Base-by-base conservation (phyloP, 768 basidiomycete genomes). In the Leccinum rimulosum region DNA sequence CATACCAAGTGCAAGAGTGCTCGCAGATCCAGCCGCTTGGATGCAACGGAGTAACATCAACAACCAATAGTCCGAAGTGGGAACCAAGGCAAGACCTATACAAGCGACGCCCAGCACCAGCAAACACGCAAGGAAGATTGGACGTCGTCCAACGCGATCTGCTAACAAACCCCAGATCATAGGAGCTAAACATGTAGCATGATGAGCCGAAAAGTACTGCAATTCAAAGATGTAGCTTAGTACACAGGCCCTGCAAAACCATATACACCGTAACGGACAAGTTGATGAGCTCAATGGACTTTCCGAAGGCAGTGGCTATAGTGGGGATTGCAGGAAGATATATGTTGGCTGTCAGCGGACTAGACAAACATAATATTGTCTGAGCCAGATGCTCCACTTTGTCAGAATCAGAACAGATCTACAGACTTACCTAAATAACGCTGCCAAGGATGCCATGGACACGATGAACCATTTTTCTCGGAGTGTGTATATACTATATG, bases 321-420 rank as follows among this genome's bases (percentile, higher is more conserved):
- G 81, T 77, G 1, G 91, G 92, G 43, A 95, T 87, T 12, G 86
- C 89, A 6, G 91, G 90, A 50, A 91, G 83, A 68, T 91, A 93
- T 57, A 92, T 87, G 57, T 85, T 91, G 3, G 88, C 80, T 2
- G 89, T 88, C 11, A 91, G 73, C 0, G 88, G 88, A 65, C 86
- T 88, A 48, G 50, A 25, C 33, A 25, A 38, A 45, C 4, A 45
- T 27, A 4, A 27, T 51, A 33, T 15, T 12, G 15, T 8, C 33
- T 55, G 36, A 59, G 45, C 19, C 36, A n/a, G 28, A 55, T 17
- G 19, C 28, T 45, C 28, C 17, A 36, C 22, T 14, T 43, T 14
- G 27, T 50, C n/a, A 50, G 7, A 43, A 25, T 25, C 6, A 17
- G 19, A 17, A 17, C 15, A 56, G 5, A 9, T 50, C 35, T 33